Evolutionary conservation across 75 land plant genomes (phyloP), one percentile per base, ranked within the genome.

Genomic region (Cupressus sempervirens): DNA sequence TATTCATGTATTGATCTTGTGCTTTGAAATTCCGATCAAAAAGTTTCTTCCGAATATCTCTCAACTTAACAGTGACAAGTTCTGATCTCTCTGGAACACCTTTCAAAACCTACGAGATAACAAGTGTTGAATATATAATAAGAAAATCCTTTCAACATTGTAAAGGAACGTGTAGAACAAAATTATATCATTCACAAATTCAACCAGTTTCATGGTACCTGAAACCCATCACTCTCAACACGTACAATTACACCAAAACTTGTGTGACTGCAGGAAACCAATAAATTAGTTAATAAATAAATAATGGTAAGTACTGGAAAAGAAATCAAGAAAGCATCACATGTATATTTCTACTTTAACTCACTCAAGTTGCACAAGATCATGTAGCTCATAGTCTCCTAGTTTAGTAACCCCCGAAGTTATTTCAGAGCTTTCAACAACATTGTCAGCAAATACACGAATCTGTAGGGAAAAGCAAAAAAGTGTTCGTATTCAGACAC

Each of bases 391-490:
- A 88, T 92, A 97, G 41, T 96, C 96, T 54, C 98, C 98, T 70
- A 98, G 90, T 83, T 87, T 92, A 0, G 96, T 96, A 15, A 94
- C 68, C 41, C 99, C 99, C 36, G 95, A 84, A 23, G 98, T 94
- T 18, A 96, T 93, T 87, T 96, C 99, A 83, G 98, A 96, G 86
- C 98, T 98, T 87, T 96, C 94, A 32, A 94, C 98, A 83, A 98
- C 98, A 90, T 94, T 84, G 74, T 93, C 94, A 1, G 96, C 92
- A 88, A 98, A 98, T 16, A 98, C 99, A 82, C 89, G 92, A 26
- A 97, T 89, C 99, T 97, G 90, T 68, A 88, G 26, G 80, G 7
- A 48, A 82, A 38, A 34, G 83, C 20, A 26, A 12, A 53, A 54
- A 34, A 18, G 83, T 29, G 26, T 18, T 20, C 12, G 18, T 32